phyloP scores from a whole-genome alignment of 495 filamentous ascomycete species.

The Massariosphaeria phaeospora region DNA sequence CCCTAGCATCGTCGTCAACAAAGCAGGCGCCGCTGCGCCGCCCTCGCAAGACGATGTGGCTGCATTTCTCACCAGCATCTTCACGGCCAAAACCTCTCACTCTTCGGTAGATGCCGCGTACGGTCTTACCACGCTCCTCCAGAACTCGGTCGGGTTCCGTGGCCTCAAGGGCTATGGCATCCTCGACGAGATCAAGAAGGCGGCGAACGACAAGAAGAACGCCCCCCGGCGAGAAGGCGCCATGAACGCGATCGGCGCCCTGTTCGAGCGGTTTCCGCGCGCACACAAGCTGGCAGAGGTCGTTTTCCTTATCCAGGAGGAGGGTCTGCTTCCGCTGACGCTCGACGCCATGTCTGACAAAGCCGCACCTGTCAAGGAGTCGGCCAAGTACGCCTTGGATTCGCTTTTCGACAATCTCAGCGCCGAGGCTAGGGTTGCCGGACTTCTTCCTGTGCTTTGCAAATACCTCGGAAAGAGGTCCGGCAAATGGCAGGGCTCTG shows the following conservation, averaged over 20 bases:
- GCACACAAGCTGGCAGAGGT: constrained; percentile 75
- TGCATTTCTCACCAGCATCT: constrained; percentile 66
- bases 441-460: constrained; percentile 67
- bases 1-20: constrained; percentile 57
- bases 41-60: constrained; percentile 69
- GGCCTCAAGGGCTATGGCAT: constrained; percentile 73
- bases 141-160: constrained; percentile 70
- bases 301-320: constrained; percentile 73
- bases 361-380: constrained; percentile 77
- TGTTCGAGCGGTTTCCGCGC: constrained; percentile 83
- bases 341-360: constrained; percentile 90
- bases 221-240: constrained; percentile 79
- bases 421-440: constrained; percentile 74
- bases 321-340: constrained; percentile 63
- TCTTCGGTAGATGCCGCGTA: constrained; percentile 84
- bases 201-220: constrained; percentile 90
- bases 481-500: constrained; percentile 93
- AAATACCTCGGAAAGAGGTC: constrained; percentile 71
- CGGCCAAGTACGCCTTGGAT: constrained; percentile 90
- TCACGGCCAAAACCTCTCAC: constrained; percentile 75
- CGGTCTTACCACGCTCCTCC: constrained; percentile 69
- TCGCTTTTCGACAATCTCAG: constrained; percentile 73
- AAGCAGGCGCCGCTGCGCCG: constrained; percentile 51
- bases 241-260: constrained; percentile 87
- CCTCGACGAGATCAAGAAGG: constrained; percentile 69